phyloP scores from a whole-genome alignment of 306 rosid species.

The Pterocarpus macrocarpus region DNA sequence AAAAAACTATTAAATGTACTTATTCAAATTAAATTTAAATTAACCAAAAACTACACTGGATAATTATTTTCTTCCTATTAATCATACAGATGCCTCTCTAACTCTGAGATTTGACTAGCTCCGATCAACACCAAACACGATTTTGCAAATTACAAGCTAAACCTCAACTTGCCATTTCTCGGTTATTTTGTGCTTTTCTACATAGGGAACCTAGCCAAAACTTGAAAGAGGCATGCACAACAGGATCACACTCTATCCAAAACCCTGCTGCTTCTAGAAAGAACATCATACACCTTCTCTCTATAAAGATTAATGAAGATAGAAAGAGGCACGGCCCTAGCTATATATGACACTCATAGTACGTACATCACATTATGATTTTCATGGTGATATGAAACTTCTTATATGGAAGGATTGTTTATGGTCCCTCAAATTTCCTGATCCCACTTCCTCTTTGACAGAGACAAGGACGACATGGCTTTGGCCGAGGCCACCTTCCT shows the following conservation, averaged over 20 bases:
- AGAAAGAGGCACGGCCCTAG: neutral
- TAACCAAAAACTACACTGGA: no score
- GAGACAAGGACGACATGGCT: constrained; percentile 68
- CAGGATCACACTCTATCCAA: neutral
- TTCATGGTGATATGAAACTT: constrained; percentile 42
- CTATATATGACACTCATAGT: no score
- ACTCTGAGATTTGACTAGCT: no score
- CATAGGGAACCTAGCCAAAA: neutral
- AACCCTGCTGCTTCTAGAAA: constrained; percentile 12
- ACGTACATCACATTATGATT: neutral
- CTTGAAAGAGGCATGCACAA: neutral
- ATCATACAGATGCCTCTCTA: no score
- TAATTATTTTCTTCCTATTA: no score
- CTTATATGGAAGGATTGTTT: constrained; percentile 38
- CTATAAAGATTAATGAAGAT: neutral
- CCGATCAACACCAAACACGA: neutral
- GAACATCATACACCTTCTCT: neutral
- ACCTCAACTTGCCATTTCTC: neutral
- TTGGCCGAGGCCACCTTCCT: constrained; percentile 80
- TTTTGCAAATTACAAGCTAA: constrained; percentile 14
- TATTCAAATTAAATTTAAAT: no score
- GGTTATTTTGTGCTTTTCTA: neutral
- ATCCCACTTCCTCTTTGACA: constrained; percentile 57
- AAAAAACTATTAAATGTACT: no score
- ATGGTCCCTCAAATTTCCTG: constrained; percentile 41